Evolutionary conservation across 2,329 filamentous ascomycete species (phyloP), one percentile per base, ranked within the genome.

Genomic region (Geosmithia putterillii): DNA sequence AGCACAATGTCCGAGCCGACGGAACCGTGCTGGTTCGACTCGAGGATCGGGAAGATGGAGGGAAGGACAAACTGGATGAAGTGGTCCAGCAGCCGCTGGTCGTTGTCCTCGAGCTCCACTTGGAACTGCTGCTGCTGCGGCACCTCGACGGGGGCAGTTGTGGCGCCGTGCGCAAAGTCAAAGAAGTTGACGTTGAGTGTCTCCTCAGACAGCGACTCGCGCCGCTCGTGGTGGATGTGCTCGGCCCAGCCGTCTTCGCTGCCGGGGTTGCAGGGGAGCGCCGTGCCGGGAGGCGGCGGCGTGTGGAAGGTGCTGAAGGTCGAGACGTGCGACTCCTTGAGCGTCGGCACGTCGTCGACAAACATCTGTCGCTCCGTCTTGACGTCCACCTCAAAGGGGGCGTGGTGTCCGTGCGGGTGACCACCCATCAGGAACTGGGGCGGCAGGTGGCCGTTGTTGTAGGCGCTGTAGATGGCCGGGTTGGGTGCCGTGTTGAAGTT

Each of bases 331-430:
- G 88, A 94, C 63, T 95, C 89, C 51, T 80, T 74, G 47, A 90
- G 71, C 14, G 88, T 84, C 4, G 86, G 87, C 44, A 95, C 75
- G 58, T 95, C 86, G 55, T 95, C 87, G 62, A 95, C 81, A 62
- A 86, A 95, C 70, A 94, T 88, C 53, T 95, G 87, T 50, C 86
- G 76, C 67, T 95, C 90, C 1, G 89, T 95, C 73, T 90, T 94
- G 68, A 96, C 84, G 60, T 95, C 90, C 47, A 95, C 81, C 63
- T 95, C 90, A 59, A 94, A 95, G 0, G 89, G 87, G 18, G 83
- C 76, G 60, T 75, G 83, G 28, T 14, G 7, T 25, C 6, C 23
- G 23, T 10, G 7, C 23, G 23, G 23, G 23, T 10, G 7, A 50
- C 74, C 67, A 49, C 60, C 60, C 46, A 73, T 72, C 63, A 75